phyloP scores from a whole-genome alignment of 2,329 filamentous ascomycete species.

The Fusarium tuaranense region DNA sequence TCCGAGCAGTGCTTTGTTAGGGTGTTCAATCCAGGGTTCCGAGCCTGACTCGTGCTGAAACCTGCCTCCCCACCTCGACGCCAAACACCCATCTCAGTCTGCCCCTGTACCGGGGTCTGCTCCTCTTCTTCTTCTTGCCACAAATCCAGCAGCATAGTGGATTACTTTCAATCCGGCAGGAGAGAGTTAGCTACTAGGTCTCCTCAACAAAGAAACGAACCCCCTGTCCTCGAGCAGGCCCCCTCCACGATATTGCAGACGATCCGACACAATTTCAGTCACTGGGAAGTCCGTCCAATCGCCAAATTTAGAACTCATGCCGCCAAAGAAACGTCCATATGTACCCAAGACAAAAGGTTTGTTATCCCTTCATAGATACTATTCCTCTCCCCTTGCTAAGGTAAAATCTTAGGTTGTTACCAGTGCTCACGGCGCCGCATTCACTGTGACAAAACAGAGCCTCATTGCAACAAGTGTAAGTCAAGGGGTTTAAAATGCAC shows the following conservation, averaged over 20 bases:
- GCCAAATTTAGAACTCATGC: neutral
- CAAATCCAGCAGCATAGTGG: neutral
- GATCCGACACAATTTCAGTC: neutral
- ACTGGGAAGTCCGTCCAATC: neutral
- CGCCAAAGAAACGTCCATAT: constrained; percentile 14
- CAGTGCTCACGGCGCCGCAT: constrained; percentile 33
- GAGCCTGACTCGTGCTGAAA: neutral
- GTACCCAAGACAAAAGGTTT: constrained; percentile 18
- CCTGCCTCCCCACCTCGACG: neutral
- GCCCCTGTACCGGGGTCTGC: neutral
- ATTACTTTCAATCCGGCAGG: neutral
- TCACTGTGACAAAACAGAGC: constrained; percentile 27
- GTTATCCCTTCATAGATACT: neutral
- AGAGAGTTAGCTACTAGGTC: neutral
- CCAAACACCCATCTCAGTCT: neutral
- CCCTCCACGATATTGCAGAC: neutral
- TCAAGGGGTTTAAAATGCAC: constrained; percentile 26
- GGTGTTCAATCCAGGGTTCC: neutral
- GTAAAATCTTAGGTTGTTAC: constrained; percentile 19
- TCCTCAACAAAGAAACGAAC: neutral
- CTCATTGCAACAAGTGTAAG: constrained; percentile 25
- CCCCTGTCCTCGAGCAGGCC: neutral
- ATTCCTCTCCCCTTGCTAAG: neutral
- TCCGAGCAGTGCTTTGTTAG: too few relatives aligned
- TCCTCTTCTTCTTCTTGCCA: neutral